Evolutionary conservation across 768 basidiomycete species (phyloP).

Genomic region (Amanita phalloides): DNA sequence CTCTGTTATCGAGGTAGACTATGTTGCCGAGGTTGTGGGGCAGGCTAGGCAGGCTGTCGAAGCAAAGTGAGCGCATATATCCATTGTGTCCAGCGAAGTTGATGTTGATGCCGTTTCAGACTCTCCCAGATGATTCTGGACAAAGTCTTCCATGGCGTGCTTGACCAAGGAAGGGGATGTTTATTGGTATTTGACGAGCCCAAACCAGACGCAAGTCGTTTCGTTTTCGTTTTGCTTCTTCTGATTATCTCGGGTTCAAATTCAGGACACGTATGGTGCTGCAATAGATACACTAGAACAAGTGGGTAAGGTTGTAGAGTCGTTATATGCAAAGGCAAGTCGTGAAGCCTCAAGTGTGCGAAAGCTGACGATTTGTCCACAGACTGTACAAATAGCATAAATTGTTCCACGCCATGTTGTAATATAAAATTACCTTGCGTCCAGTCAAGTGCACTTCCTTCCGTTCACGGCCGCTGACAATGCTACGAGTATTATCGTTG

Average conservation of each 20-base stretch:
- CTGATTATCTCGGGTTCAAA: not conserved
- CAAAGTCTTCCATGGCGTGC: slow-evolving; percentile 85
- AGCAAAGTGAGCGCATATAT: slow-evolving; percentile 56
- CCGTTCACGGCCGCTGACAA: not conserved
- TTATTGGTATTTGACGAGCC: slow-evolving; percentile 84
- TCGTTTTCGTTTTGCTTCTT: slow-evolving; percentile 1
- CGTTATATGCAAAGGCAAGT: slow-evolving; percentile 72
- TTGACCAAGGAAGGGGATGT: slow-evolving; percentile 94
- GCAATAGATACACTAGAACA: slow-evolving; percentile 87
- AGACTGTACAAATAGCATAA: slow-evolving; percentile 20
- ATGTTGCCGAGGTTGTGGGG: slow-evolving; percentile 80
- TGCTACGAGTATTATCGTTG: not conserved
- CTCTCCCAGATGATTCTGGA: slow-evolving; percentile 98
- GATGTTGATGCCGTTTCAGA: slow-evolving; percentile 26
- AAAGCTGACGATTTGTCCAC: not conserved
- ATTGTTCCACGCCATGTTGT: not conserved
- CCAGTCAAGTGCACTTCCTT: not conserved
- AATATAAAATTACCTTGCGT: not conserved
- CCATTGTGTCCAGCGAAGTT: not conserved
- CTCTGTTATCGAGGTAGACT: slow-evolving; percentile 80
- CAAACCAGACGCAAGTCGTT: slow-evolving; percentile 64
- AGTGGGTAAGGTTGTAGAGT: slow-evolving; percentile 90
- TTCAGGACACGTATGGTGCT: slow-evolving; percentile 76
- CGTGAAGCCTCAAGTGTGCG: not conserved
- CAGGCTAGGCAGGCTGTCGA: slow-evolving; percentile 87